These are phyloP conservation scores for Phytophthora lateralis DNA, from an alignment of 352 stramenopile species.

Conservation along the genomic window DNA sequence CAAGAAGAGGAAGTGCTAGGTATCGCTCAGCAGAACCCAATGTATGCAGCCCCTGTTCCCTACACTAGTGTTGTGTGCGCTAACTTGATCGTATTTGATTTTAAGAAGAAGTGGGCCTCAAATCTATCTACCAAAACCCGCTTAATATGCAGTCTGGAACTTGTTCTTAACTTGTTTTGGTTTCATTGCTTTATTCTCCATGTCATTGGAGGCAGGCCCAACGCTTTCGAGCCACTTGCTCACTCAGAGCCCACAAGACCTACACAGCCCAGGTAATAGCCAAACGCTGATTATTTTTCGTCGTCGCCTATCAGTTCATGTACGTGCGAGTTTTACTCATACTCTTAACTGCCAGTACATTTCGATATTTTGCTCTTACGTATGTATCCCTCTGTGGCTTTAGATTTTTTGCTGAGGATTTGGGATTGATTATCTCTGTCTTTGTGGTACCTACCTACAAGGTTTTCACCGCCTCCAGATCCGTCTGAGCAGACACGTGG, in stretches of 20 bases:
- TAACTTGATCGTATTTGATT: constrained; percentile 1
- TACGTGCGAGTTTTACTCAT: too few species aligned
- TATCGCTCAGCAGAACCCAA: constrained; percentile 15
- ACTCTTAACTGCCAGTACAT: too few species aligned
- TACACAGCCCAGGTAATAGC: neutral
- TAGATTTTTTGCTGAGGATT: too few species aligned
- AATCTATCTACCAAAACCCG: neutral
- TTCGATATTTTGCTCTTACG: too few species aligned
- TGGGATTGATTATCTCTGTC: too few species aligned
- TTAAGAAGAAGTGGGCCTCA: neutral
- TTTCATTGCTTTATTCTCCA: constrained; percentile 4
- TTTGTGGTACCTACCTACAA: too few species aligned
- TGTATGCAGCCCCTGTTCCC: constrained; percentile 18
- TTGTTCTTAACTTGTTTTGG: constrained; percentile 13
- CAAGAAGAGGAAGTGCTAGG: constrained; percentile 18
- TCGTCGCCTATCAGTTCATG: too few species aligned
- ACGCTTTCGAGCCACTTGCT: constrained; percentile 8
- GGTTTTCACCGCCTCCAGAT: too few species aligned
- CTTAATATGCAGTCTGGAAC: neutral
- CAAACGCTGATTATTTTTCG: too few species aligned
- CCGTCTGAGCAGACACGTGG: too few species aligned
- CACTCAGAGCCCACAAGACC: constrained; percentile 1
- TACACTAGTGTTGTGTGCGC: constrained; percentile 11
- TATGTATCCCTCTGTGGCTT: too few species aligned
- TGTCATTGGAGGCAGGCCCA: neutral